Conservation (phyloP, 345 rosid species). For the Mallotus nudiflorus region DNA sequence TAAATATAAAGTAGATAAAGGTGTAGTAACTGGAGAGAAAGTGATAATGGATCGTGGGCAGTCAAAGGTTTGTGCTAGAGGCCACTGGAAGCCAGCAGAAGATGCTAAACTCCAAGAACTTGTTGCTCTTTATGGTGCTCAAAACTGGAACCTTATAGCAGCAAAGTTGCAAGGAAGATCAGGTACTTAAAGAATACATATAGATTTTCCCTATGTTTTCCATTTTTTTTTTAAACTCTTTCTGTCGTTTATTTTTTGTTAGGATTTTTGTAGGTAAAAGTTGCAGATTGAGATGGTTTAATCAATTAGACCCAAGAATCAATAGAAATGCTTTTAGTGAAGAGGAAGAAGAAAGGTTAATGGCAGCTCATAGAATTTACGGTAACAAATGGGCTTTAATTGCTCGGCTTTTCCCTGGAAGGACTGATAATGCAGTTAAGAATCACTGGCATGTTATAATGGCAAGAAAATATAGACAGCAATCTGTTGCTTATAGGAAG, state of each 20-base stretch:
- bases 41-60: background rate
- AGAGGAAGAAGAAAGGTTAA: slow-evolving; percentile 48
- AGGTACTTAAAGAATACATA: slow-evolving; percentile 17
- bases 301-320: slow-evolving; percentile 49
- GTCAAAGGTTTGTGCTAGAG: slow-evolving; percentile 36
- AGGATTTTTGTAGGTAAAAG: slow-evolving; percentile 37
- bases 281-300: slow-evolving; percentile 57
- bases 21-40: slow-evolving; percentile 1
- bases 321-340: slow-evolving; percentile 39
- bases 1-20: slow-evolving; percentile 3
- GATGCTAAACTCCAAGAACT: slow-evolving; percentile 46
- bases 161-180: slow-evolving; percentile 47
- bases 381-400: slow-evolving; percentile 74
- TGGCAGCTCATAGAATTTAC: slow-evolving; percentile 57
- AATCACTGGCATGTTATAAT: slow-evolving; percentile 74
- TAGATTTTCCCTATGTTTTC: background rate
- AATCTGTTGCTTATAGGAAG: slow-evolving; percentile 37
- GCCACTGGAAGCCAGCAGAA: slow-evolving; percentile 50
- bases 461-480: slow-evolving; percentile 59
- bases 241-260: background rate
- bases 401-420: slow-evolving; percentile 58
- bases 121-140: slow-evolving; percentile 46
- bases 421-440: slow-evolving; percentile 67
- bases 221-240: background rate
- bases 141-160: slow-evolving; percentile 48